A percentile compares a stretch with the other conserved stretches of the same genome.
These are phyloP conservation scores for Heliamphora ciliata DNA, from an alignment of 179 eudicot species.

Conservation along the genomic window DNA sequence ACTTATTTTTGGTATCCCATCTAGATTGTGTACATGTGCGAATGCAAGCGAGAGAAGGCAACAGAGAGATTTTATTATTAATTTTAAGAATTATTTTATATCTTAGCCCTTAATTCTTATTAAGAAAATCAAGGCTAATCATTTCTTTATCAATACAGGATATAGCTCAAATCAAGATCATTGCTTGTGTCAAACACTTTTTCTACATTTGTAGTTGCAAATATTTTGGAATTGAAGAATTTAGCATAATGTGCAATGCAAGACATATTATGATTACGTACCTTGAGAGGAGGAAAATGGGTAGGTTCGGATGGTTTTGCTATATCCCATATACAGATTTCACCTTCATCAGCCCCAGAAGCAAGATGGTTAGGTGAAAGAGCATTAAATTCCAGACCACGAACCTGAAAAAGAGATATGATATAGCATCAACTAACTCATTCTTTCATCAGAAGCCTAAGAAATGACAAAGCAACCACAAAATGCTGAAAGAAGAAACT, in stretches of 20 bases:
- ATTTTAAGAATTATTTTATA: background rate
- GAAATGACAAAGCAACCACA: constrained; percentile 10
- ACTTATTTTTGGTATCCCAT: too few relatives aligned
- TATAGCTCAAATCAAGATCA: background rate
- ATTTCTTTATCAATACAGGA: background rate
- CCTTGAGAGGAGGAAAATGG: constrained; percentile 79
- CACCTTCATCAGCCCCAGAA: constrained; percentile 99
- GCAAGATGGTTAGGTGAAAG: constrained; percentile 69
- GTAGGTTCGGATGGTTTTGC: constrained; percentile 58
- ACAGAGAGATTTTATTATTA: background rate
- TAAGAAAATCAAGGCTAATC: background rate
- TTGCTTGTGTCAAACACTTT: background rate
- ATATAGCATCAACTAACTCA: constrained; percentile 5
- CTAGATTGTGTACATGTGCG: background rate
- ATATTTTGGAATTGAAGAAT: background rate
- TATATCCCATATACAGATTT: constrained; percentile 92
- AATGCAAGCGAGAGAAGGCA: background rate
- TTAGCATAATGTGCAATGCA: background rate
- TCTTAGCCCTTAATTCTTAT: background rate
- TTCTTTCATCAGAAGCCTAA: constrained; percentile 7
- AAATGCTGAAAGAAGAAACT: constrained; percentile 24
- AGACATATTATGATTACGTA: constrained; percentile 18
- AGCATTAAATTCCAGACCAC: constrained; percentile 83
- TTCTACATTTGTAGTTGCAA: background rate
- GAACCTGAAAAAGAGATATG: constrained; percentile 48